Evolutionary conservation across 306 rosid species (phyloP), one percentile per base, ranked within the genome.

Genomic region (Biancaea sappan): DNA sequence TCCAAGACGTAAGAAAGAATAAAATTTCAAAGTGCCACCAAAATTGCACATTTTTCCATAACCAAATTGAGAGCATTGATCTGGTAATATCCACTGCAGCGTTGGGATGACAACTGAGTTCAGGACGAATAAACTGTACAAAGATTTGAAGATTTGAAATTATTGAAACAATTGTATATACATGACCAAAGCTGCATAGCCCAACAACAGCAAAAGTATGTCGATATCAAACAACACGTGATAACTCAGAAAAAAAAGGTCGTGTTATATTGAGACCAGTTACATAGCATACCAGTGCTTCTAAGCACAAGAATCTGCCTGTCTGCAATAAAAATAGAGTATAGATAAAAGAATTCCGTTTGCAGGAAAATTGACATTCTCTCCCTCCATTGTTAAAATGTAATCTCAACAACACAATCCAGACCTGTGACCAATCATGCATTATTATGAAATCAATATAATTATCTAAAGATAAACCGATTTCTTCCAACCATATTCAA

Each of bases 51-150:
- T 15, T 40, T 78, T 34, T 73, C 78, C 91, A 80, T 97, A 84
- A 80, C 58, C 75, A 61, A 78, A 24, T 68, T 68, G 80, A 5
- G 85, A 69, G 77, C 89, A 83, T 26, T 70, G 86, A 80, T 83
- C 93, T 34, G 98, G 97, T 80, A 94, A 80, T 71, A 94, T 88
- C 96, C 92, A 83, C 50, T 87, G 78, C 65, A 94, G 77, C 22
- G 87, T 81, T 67, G 97, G 92, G 83, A 91, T 80, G 53, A 94
- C 73, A 51, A 88, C 86, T 25, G 89, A 82, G 69, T 90, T 85
- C 26, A 94, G 89, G 83, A 94, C 57, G 52, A 84, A 71, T 29
- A 94, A 68, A 75, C 98, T 94, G 96, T 93, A 79, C 56, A 76
- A 31, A 79, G 66, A 69, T 46, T 65, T 43, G 10, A 48, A 79